These are phyloP conservation scores for Escovopsis sp. DNA, from an alignment of 2,329 filamentous ascomycete genomes.

Conservation along the genomic window DNA sequence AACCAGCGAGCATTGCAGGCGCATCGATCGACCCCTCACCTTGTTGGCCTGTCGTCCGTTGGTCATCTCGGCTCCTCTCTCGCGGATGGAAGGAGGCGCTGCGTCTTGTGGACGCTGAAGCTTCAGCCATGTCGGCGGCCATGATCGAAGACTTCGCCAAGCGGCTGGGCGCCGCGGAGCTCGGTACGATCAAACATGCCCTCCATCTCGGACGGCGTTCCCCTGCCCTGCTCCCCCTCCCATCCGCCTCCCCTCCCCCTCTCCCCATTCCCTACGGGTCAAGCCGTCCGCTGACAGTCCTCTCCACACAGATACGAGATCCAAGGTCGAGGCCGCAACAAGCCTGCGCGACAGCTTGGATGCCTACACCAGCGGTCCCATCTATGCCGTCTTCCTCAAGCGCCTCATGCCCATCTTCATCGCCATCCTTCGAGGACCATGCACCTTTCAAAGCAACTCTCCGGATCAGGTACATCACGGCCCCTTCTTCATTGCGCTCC, in stretches of 20 bases:
- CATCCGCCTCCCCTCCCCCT: too few relatives aligned
- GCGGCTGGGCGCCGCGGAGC: constrained; percentile 40
- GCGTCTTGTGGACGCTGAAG: constrained; percentile 25
- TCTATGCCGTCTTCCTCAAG: constrained; percentile 69
- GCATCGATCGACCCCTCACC: constrained; percentile 3
- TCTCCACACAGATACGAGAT: constrained; percentile 52
- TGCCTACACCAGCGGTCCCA: constrained; percentile 61
- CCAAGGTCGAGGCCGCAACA: constrained; percentile 67
- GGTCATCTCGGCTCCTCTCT: constrained; percentile 10
- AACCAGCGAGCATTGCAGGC: too few relatives aligned
- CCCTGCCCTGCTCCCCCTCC: too few relatives aligned
- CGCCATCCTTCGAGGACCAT: constrained; percentile 67
- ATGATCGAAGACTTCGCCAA: constrained; percentile 49
- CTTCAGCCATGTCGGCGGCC: constrained; percentile 43
- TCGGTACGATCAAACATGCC: constrained; percentile 25
- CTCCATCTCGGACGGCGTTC: too few relatives aligned
- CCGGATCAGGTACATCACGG: constrained; percentile 83
- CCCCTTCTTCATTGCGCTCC: too few relatives aligned
- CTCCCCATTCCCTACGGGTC: too few relatives aligned
- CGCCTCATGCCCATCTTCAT: constrained; percentile 84
- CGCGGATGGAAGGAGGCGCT: constrained; percentile 20
- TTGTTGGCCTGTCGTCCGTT: constrained; percentile 4
- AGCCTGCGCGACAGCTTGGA: constrained; percentile 87
- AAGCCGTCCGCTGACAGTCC: constrained; percentile 1
- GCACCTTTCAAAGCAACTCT: constrained; percentile 81